Evolutionary conservation across 257 asterid genomes (phyloP), one percentile per base, ranked within the genome.

Genomic region (Nicotiana otophora): DNA sequence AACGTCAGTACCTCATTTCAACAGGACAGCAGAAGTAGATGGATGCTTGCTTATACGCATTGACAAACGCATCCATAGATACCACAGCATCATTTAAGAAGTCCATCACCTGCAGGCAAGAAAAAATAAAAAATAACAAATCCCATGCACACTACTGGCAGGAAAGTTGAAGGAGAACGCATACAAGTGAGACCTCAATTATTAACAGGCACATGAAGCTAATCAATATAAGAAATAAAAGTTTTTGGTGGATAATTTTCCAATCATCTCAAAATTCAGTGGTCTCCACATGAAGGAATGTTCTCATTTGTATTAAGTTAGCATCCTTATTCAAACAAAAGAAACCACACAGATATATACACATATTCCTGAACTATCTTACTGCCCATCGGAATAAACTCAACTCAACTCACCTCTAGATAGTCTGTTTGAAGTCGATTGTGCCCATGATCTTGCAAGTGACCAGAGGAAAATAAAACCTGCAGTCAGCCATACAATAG

Each of bases 31-130:
- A 84, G 88, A 96, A 93, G 88, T 86, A 90, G 85, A 92, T 81
- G 78, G 97, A 96, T 67, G 99, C 94, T 80, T 82, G 92, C 83
- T 92, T 90, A 87, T 94, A 89, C 75, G 97, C 96, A 86, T 81
- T 88, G 82, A 94, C 90, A 84, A 94, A 94, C 60, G 95, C 92
- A 84, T 94, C 98, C 91, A 96, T 84, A 60, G 97, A 89, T 66
- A 94, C 94, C 82, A 96, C 94, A 33, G 97, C 93, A 80, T 96
- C 99, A 86, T 96, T 96, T 80, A 96, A 86, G 94, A 94, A 96
- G 89, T 94, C 99, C 97, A 96, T 94, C 80, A 94, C 97, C 99
- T 96, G 94, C 81, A 85, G 61, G 84, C 8, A 36, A 5, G 42
- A 36, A 36, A 36, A 36, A 5, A 36, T 36, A 36, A 81, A n/a